Evolutionary conservation across 306 rosid genomes (phyloP).

Genomic region (Carpinus fangiana): DNA sequence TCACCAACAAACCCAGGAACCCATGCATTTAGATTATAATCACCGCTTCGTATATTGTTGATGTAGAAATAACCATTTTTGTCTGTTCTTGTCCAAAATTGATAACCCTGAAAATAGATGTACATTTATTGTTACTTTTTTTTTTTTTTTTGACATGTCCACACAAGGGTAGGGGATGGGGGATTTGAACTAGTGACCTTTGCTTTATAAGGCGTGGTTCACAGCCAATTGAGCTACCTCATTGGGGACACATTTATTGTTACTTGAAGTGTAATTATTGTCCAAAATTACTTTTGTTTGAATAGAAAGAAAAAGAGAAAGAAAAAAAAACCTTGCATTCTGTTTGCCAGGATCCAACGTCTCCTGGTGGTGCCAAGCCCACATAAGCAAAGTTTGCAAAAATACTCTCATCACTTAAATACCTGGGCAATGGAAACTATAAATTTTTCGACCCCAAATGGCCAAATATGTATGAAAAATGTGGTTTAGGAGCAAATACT

Average conservation of each 20-base stretch:
- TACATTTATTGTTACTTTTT: not conserved
- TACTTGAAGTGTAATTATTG: not conserved
- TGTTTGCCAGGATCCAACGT: constrained; percentile 88
- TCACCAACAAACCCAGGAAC: constrained; percentile 80
- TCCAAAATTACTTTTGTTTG: too few relatives aligned
- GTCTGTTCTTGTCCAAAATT: constrained; percentile 77
- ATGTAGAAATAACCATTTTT: constrained; percentile 62
- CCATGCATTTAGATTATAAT: constrained; percentile 74
- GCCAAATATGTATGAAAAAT: not conserved
- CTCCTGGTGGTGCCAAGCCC: constrained; percentile 87
- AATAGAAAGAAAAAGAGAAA: too few relatives aligned
- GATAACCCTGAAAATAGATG: constrained; percentile 59
- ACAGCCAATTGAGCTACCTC: too few relatives aligned
- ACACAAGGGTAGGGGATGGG: too few relatives aligned
- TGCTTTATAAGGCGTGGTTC: too few relatives aligned
- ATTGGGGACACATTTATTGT: too few relatives aligned
- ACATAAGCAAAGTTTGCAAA: constrained; percentile 66
- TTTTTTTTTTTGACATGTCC: too few relatives aligned
- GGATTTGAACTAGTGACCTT: too few relatives aligned
- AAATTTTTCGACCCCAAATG: not conserved
- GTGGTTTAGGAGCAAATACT: not conserved
- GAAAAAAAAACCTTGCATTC: constrained; percentile 64
- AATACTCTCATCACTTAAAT: constrained; percentile 35
- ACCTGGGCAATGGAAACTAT: constrained; percentile 37
- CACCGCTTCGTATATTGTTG: constrained; percentile 42